A percentile compares a stretch with the other conserved stretches of the same genome.
Evolutionary conservation across 2,329 filamentous ascomycete genomes (phyloP).

Genomic region (Aspergillus neotritici): DNA sequence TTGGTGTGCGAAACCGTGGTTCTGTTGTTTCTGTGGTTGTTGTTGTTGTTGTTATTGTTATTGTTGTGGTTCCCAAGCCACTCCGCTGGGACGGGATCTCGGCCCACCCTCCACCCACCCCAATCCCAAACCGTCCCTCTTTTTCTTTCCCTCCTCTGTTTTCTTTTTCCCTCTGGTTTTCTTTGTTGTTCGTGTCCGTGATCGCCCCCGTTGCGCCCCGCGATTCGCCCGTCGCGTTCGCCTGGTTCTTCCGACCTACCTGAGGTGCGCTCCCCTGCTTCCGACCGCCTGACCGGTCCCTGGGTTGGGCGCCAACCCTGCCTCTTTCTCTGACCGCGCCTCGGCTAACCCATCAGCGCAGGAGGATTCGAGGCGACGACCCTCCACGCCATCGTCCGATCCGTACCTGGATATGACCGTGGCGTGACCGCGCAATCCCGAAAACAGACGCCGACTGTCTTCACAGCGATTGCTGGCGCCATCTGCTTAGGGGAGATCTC

Average conservation of each 20-base stretch:
- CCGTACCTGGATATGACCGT: constrained; percentile 23
- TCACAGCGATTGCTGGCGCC: constrained; percentile 20
- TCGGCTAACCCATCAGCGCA: too few species aligned
- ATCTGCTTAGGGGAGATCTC: constrained; percentile 7
- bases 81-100: constrained; percentile 7
- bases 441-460: constrained; percentile 21
- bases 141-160: background rate
- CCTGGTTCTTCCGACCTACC: too few species aligned
- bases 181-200: background rate
- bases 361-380: background rate
- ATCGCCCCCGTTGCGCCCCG: too few species aligned
- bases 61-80: too few species aligned
- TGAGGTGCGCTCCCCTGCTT: too few species aligned
- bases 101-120: constrained; percentile 4
- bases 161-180: background rate
- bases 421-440: constrained; percentile 18
- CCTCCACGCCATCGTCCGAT: background rate
- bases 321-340: too few species aligned
- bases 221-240: too few species aligned
- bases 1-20: constrained; percentile 12
- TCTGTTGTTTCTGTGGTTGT: too few species aligned
- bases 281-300: too few species aligned
- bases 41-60: too few species aligned
- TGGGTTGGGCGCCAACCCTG: too few species aligned
- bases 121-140: background rate